phyloP scores from a whole-genome alignment of 208 protist genomes.

The Acanthamoeba rhysodes region DNA sequence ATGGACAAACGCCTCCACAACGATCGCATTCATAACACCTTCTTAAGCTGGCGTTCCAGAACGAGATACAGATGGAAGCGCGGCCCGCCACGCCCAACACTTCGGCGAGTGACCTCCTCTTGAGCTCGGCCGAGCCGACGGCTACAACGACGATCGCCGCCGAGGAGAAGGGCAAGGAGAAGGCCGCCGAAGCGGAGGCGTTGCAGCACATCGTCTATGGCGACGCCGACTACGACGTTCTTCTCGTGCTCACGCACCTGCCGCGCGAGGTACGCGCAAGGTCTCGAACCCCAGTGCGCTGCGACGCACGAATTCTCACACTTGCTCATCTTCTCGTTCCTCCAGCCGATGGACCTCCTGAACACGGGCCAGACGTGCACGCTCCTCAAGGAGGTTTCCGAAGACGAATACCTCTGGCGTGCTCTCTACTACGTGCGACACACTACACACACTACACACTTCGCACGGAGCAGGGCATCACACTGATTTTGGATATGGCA shows the following conservation, averaged over 20 bases:
- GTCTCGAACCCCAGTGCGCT: not conserved
- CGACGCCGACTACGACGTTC: slow-evolving; percentile 23
- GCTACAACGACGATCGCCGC: not conserved
- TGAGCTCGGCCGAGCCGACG: not conserved
- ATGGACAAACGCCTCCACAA: no score
- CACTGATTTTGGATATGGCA: not conserved
- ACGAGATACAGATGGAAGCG: slow-evolving; percentile 21
- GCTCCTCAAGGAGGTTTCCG: not conserved
- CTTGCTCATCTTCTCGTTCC: not conserved
- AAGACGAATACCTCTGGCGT: slow-evolving; percentile 30
- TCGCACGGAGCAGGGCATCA: no score
- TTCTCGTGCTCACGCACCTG: slow-evolving; percentile 31
- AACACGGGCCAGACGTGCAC: slow-evolving; percentile 12
- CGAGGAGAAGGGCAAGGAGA: slow-evolving; percentile 1
- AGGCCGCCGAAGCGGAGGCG: not conserved
- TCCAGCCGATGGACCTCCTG: slow-evolving; percentile 17
- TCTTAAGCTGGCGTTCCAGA: no score
- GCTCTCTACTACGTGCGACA: not conserved
- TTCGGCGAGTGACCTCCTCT: not conserved
- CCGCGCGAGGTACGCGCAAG: not conserved
- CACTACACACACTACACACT: not conserved
- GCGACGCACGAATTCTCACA: not conserved
- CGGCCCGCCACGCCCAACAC: not conserved
- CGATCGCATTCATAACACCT: no score
- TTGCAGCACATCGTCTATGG: not conserved